Evolutionary conservation across 1,284 basidiomycete genomes (phyloP).

Genomic region (Termitomyces sp.): DNA sequence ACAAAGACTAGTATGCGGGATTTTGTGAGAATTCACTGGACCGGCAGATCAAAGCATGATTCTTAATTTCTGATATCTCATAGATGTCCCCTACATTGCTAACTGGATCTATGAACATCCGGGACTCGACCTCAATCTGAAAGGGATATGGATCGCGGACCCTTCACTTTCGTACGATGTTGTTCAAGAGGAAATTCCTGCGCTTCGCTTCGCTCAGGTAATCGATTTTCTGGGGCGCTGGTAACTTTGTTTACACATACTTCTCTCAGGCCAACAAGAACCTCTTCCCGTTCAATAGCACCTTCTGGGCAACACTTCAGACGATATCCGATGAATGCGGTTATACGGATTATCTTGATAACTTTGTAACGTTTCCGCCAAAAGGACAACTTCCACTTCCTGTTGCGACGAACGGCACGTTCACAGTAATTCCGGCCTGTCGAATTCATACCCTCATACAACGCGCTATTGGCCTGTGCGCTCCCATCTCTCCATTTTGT

Average conservation of each 20-base stretch:
- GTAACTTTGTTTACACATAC: background rate
- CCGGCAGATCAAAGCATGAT: slow-evolving; percentile 13
- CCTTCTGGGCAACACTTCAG: slow-evolving; percentile 53
- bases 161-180: slow-evolving; percentile 40
- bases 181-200: slow-evolving; percentile 52
- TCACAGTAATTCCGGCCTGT: slow-evolving; percentile 30
- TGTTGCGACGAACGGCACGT: slow-evolving; percentile 31
- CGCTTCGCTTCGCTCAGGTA: slow-evolving; percentile 54
- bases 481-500: background rate
- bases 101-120: slow-evolving; percentile 65
- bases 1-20: slow-evolving; percentile 52
- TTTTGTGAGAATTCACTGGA: slow-evolving; percentile 40
- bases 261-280: slow-evolving; percentile 41
- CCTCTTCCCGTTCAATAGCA: slow-evolving; percentile 49
- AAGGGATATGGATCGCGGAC: slow-evolving; percentile 65
- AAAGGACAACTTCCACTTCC: slow-evolving; percentile 47
- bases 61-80: background rate
- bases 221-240: slow-evolving; percentile 26
- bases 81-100: slow-evolving; percentile 54
- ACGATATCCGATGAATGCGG: slow-evolving; percentile 49
- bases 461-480: slow-evolving; percentile 36
- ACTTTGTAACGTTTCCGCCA: slow-evolving; percentile 63
- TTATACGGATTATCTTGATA: slow-evolving; percentile 57
- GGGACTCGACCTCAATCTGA: slow-evolving; percentile 47
- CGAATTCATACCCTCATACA: slow-evolving; percentile 41